These are phyloP conservation scores for Vitis hybrid DNA, from an alignment of 177 flowering plant species.

Conservation along the genomic window DNA sequence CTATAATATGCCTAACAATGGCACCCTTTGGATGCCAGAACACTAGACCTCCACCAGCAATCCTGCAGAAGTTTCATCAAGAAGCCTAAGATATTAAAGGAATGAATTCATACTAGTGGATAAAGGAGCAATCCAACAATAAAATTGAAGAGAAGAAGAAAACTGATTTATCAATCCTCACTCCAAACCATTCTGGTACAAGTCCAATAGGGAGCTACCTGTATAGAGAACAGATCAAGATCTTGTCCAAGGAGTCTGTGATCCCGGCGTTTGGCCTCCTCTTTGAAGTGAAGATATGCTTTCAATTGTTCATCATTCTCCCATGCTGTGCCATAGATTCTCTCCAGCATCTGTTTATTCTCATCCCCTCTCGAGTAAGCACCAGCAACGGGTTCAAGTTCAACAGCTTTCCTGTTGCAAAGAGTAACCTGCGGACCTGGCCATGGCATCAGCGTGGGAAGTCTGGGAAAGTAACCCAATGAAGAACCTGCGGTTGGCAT, in stretches of 20 bases:
- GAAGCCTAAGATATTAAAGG: background rate
- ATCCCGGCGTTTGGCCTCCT: conserved; percentile 92
- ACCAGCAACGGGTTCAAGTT: conserved; percentile 96
- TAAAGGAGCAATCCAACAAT: background rate
- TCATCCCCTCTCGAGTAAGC: conserved; percentile 99
- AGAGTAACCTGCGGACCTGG: no score
- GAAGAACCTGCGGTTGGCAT: no score
- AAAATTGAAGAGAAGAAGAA: background rate
- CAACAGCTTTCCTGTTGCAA: conserved; percentile 69
- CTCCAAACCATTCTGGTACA: background rate
- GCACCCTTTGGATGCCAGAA: conserved; percentile 99
- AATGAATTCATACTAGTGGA: background rate
- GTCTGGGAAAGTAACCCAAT: no score
- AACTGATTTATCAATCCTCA: background rate
- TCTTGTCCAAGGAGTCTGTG: conserved; percentile 92
- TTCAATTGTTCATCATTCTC: conserved; percentile 86
- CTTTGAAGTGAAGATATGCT: conserved; percentile 85
- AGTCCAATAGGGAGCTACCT: conserved; percentile 38
- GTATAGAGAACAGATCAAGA: conserved; percentile 91
- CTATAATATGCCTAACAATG: conserved; percentile 78
- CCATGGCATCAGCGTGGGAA: no score
- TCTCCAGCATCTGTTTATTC: conserved; percentile 85
- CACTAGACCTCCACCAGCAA: conserved; percentile 96
- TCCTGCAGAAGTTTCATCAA: conserved; percentile 46
- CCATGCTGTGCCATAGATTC: conserved; percentile 98